Conservation (phyloP, 768 basidiomycete genomes). For the Boletus vermiculosoides region DNA sequence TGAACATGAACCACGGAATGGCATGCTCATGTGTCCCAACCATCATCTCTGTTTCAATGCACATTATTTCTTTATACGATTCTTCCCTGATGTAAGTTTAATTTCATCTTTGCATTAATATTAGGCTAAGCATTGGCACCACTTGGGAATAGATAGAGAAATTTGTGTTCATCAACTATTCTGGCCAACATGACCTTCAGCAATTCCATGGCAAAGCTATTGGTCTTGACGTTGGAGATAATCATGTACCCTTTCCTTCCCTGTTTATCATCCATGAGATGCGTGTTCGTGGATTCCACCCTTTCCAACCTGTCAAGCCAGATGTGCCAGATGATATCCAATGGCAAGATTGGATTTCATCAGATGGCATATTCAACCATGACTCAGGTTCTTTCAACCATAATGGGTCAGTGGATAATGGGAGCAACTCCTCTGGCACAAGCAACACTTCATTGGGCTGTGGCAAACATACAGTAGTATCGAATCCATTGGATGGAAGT, state of each 20-base stretch:
- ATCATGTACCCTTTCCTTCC: not conserved
- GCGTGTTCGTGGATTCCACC: not conserved
- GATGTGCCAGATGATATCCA: not conserved
- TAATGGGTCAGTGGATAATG: too few relatives aligned
- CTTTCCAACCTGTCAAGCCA: not conserved
- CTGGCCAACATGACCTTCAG: not conserved
- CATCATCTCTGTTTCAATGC: rapidly evolving
- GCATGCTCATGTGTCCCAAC: not conserved
- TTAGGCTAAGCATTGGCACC: not conserved
- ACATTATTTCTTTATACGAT: not conserved
- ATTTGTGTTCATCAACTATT: not conserved
- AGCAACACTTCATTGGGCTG: too few relatives aligned
- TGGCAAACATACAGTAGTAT: too few relatives aligned
- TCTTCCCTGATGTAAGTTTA: not conserved
- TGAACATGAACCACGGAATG: not conserved
- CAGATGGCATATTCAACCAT: not conserved
- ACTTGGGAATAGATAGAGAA: not conserved
- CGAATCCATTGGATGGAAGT: too few relatives aligned
- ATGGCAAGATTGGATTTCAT: not conserved
- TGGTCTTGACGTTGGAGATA: not conserved
- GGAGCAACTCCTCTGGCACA: too few relatives aligned
- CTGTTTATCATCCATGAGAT: not conserved
- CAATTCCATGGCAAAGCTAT: not conserved
- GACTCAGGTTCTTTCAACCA: too few relatives aligned
- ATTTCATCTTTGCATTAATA: not conserved